Percentiles rank a stretch among this genome's conserved stretches.
phyloP scores from a whole-genome alignment of 305 asterid genomes.

The Fraxinus albicans region DNA sequence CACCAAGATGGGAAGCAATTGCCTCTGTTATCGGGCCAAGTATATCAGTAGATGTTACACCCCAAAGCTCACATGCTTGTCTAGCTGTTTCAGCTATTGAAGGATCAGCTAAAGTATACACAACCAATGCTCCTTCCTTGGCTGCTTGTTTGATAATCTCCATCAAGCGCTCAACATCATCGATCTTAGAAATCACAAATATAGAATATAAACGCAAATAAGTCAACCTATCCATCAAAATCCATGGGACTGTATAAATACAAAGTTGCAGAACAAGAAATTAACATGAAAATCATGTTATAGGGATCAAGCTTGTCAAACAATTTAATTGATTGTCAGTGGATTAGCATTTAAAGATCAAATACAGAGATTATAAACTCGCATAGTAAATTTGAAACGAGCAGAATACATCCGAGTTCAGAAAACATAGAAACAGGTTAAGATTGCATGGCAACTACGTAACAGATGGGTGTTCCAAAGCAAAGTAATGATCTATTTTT shows the following conservation, averaged over 20 bases:
- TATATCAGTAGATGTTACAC: conserved; percentile 63
- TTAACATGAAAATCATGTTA: not conserved
- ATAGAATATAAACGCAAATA: not conserved
- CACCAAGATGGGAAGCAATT: conserved; percentile 68
- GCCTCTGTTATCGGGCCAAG: conserved; percentile 79
- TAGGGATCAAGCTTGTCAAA: not conserved
- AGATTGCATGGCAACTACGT: not conserved
- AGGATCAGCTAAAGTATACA: conserved; percentile 73
- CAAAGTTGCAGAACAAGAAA: not conserved
- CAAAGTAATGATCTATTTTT: not conserved
- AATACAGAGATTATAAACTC: not conserved
- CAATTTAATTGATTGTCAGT: not conserved
- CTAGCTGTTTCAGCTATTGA: conserved; percentile 63
- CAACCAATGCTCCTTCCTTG: conserved; percentile 72
- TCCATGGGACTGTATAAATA: not conserved
- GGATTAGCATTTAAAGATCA: not conserved
- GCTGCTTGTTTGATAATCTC: conserved; percentile 78
- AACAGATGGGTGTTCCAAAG: not conserved
- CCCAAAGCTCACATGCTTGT: conserved; percentile 78
- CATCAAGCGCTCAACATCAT: conserved; percentile 65
- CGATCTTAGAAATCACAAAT: conserved; percentile 38
- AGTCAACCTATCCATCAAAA: not conserved
- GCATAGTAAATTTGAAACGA: not conserved
- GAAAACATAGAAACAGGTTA: not conserved
- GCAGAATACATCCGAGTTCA: not conserved